phyloP scores from a whole-genome alignment of 768 basidiomycete species.

The Tulasnella sp. region DNA sequence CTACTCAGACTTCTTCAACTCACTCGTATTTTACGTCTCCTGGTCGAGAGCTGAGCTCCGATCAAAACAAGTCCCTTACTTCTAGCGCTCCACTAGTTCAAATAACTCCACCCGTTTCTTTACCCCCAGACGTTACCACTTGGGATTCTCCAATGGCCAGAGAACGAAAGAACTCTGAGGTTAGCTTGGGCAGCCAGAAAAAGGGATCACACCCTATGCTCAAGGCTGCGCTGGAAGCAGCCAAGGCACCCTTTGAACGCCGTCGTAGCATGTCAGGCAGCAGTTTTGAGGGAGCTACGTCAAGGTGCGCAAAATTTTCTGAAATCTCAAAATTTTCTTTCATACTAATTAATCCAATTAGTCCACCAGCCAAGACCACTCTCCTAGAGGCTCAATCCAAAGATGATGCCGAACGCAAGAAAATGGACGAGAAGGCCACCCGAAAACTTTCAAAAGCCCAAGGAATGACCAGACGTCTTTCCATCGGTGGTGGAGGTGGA shows the following conservation, averaged over 20 bases:
- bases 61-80: too few species aligned
- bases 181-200: background rate
- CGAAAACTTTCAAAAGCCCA: background rate
- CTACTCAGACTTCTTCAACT: background rate
- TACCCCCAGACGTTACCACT: background rate
- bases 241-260: background rate
- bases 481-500: background rate
- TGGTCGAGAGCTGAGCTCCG: too few species aligned
- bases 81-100: background rate
- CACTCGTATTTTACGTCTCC: too few species aligned
- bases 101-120: background rate
- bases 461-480: background rate
- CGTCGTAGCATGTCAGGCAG: background rate
- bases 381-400: conserved; percentile 7
- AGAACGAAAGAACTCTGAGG: conserved; percentile 9
- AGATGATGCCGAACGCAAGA: conserved; percentile 3
- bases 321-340: background rate
- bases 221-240: background rate
- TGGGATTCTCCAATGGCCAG: background rate
- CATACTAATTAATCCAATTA: background rate
- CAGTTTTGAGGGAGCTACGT: background rate
- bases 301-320: conserved; percentile 1
- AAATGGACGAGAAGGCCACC: background rate
- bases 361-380: conserved; percentile 4
- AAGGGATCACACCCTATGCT: background rate